Evolutionary conservation across 192 early-diverging fungal species (phyloP), one percentile per base, ranked within the genome.

Genomic region (Glomus cerebriforme): DNA sequence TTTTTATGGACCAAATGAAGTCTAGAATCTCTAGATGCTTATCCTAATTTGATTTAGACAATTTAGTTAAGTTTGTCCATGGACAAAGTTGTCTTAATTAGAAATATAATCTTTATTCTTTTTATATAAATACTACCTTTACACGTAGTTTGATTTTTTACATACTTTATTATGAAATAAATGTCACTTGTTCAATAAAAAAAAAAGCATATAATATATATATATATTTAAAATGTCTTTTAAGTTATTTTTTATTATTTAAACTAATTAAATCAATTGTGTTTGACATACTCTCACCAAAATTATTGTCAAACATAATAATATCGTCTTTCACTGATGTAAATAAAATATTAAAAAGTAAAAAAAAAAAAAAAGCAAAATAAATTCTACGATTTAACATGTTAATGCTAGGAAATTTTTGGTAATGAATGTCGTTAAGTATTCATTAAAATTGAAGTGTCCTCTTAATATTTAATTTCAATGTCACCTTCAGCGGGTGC

Each of bases 401-500:
- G n/a, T n/a, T n/a, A n/a, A n/a, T n/a, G n/a, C n/a, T 43, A 9
- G 7, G 39, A 43, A 54, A 22, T 22, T 54, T 54, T 22, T 19
- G 49, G 22, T 17, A 22, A 54, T 54, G 49, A 54, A 17, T 22
- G 19, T 54, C 39, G 2, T n/a, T 12, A 43, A 35, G 34, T 37
- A 37, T 43, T 43, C 39, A n/a, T n/a, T n/a, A n/a, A n/a, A n/a
- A n/a, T n/a, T n/a, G n/a, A 22, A 19, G 13, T 17, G 15, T 54
- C 5, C 15, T 37, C 9, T 78, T 43, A 78, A 67, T 86, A 86
- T 66, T 90, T 88, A 45, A 88, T 79, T 72, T 94, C 92, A 70
- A 90, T 85, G 54, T 91, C 92, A 29, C 89, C 91, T 64, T 93
- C 93, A 27, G 91, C 92, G 6, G 95, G 95, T 58, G 92, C 93